These are phyloP conservation scores for Ramichloridium luteum DNA, from an alignment of 2,329 filamentous ascomycete genomes.

Conservation along the genomic window DNA sequence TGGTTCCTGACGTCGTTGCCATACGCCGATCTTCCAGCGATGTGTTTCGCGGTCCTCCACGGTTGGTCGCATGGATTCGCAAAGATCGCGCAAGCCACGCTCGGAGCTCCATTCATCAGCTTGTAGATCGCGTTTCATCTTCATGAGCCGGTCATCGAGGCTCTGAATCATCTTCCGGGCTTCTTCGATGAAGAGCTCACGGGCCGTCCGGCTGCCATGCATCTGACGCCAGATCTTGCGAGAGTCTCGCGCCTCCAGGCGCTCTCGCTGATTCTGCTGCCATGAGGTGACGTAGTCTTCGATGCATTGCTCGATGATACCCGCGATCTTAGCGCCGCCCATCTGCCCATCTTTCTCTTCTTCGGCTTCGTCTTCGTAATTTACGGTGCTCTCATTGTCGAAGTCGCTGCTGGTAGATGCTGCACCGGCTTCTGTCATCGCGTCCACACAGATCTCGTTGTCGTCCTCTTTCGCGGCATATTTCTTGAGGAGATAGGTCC, in stretches of 20 bases:
- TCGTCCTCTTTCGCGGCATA: slow-evolving; percentile 25
- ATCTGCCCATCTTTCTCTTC: slow-evolving; percentile 17
- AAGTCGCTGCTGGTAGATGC: too few species aligned
- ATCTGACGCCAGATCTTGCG: slow-evolving; percentile 50
- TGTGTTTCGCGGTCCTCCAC: slow-evolving; percentile 49
- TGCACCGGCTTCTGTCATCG: slow-evolving; percentile 2
- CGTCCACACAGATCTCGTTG: slow-evolving; percentile 16
- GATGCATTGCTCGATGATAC: slow-evolving; percentile 44
- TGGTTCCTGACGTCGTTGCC: slow-evolving; percentile 21
- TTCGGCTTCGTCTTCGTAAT: slow-evolving; percentile 41
- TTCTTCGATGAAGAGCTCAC: slow-evolving; percentile 32
- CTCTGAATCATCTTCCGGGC: slow-evolving; percentile 33
- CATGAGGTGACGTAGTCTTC: slow-evolving; percentile 42
- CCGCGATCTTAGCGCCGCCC: slow-evolving; percentile 35
- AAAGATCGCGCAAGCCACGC: slow-evolving; percentile 43
- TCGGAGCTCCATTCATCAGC: slow-evolving; percentile 41
- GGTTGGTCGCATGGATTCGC: slow-evolving; percentile 49
- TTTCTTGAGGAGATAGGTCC: slow-evolving; percentile 18
- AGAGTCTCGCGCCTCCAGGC: slow-evolving; percentile 44
- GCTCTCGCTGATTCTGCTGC: slow-evolving; percentile 46
- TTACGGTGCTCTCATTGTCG: slow-evolving; percentile 21
- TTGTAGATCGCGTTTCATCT: slow-evolving; percentile 42
- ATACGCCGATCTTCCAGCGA: slow-evolving; percentile 34
- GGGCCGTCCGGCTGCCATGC: slow-evolving; percentile 30
- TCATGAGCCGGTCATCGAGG: slow-evolving; percentile 43